Evolutionary conservation across 1,139 yeast species (phyloP).

Genomic region (Pichia sp.): DNA sequence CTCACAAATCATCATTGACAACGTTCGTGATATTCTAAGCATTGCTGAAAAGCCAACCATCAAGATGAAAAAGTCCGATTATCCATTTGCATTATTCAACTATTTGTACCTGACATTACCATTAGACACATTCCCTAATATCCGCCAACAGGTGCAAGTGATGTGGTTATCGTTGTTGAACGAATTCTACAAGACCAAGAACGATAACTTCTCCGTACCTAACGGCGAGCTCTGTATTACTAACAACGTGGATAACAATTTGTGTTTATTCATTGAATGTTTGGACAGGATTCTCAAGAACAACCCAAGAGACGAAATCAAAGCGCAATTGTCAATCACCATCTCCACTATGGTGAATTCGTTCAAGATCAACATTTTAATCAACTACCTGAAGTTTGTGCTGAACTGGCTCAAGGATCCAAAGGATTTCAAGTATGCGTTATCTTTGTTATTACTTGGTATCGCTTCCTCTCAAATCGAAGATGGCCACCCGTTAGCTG

Average conservation of each 20-base stretch:
- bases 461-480: conserved; percentile 10
- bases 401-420: conserved; percentile 23
- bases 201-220: conserved; percentile 21
- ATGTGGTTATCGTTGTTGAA: conserved; percentile 26
- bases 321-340: conserved; percentile 17
- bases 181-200: conserved; percentile 20
- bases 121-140: conserved; percentile 23
- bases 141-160: conserved; percentile 20
- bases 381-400: conserved; percentile 25
- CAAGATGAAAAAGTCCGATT: conserved; percentile 26
- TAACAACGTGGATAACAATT: conserved; percentile 29
- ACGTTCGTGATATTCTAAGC: conserved; percentile 26
- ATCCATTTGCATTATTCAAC: conserved; percentile 24
- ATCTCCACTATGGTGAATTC: conserved; percentile 15
- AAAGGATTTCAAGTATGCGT: conserved; percentile 20
- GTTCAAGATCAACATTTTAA: conserved; percentile 26
- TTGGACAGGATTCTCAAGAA: conserved; percentile 18
- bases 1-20: conserved; percentile 22
- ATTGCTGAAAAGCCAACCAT: conserved; percentile 23
- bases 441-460: conserved; percentile 20
- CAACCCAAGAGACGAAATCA: conserved; percentile 17
- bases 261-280: conserved; percentile 29
- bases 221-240: conserved; percentile 32
- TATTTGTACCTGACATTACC: conserved; percentile 27
- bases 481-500: conserved; percentile 8